A percentile compares a stretch with the other conserved stretches of the same genome.
phyloP scores from a whole-genome alignment of 2,329 filamentous ascomycete genomes.

The Emmonsiellopsis sp. region DNA sequence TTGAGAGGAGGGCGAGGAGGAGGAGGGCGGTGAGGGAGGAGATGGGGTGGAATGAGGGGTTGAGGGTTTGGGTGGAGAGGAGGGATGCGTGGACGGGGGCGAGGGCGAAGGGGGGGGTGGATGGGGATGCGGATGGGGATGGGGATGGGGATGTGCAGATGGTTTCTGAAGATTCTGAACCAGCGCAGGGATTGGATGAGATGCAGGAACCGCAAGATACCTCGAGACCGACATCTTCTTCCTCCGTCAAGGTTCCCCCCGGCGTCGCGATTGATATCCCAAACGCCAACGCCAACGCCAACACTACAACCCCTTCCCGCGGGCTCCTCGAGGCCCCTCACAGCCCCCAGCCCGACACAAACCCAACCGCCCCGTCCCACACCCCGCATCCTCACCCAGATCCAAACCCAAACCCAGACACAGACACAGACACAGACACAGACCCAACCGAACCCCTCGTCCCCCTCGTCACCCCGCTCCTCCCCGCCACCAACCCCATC shows the following conservation, averaged over 20 bases:
- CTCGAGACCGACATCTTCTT: conserved; percentile 8
- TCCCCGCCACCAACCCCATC: conserved; percentile 66
- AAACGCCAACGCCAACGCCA: conserved; percentile 30
- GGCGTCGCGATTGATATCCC: conserved; percentile 21
- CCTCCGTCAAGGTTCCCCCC: not conserved
- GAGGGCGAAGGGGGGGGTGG: conserved; percentile 3
- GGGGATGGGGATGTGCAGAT: conserved; percentile 8
- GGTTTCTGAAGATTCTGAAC: not conserved
- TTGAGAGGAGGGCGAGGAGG: conserved; percentile 46
- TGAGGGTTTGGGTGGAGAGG: conserved; percentile 68
- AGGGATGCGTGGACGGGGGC: conserved; percentile 83
- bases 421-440: not conserved
- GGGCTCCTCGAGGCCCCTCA: not conserved
- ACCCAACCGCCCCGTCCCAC: conserved; percentile 8
- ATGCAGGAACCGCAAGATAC: not conserved
- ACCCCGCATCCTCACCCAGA: conserved; percentile 5
- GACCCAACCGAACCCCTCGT: conserved; percentile 50
- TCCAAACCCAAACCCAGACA: too few relatives aligned
- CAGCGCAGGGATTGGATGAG: not conserved
- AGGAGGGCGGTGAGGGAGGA: conserved; percentile 53
- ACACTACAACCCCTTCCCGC: not conserved
- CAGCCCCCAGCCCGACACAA: not conserved
- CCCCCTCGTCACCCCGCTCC: conserved; percentile 62
- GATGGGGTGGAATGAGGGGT: conserved; percentile 67
- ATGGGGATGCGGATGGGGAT: conserved; percentile 6